Base-by-base conservation (phyloP, 129 eudicot genomes). In the Saposhnikovia divaricata region DNA sequence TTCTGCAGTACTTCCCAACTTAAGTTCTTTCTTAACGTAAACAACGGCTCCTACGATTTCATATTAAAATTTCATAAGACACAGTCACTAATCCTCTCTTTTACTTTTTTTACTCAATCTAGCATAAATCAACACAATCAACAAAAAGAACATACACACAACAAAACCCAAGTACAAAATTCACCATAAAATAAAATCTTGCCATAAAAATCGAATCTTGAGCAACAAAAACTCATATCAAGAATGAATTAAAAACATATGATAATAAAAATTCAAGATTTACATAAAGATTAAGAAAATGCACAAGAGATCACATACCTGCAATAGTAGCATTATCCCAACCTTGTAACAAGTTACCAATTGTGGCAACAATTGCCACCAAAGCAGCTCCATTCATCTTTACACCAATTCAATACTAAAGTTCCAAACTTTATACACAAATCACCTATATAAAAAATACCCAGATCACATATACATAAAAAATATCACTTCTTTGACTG, bases 281-380 rank as follows among this genome's bases (percentile, higher is more conserved):
- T 31, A 15, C 43, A 68, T 3, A 65, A 14, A 79, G 5, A 46
- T 34, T 25, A n/a, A 40, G 28, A n/a, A 73, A 23, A 15, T 37
- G 77, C 19, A 75, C 43, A 43, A 82, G 78, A 81, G 25, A 59
- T 48, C 12, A 81, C 39, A 27, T 79, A 91, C 96, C 96, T 86
- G 92, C 96, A 85, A 91, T 91, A 59, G 91, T 85, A 47, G 96
- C 96, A 88, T 91, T 91, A 85, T 91, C 96, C 92, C 96, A 91
- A 39, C 96, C 96, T 81, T 91, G 96, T 77, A 91, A 85, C 38
- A 91, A 79, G 85, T 91, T 91, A 63, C 96, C 96, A 80, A 91
- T 87, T 71, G 96, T 80, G 38, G 93, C 96, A 79, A 88, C 85
- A 78, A 91, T 79, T 47, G 96, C 96, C 82, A 91, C 96, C 75